Evolutionary conservation across 2,329 filamentous ascomycete genomes (phyloP), one percentile per base, ranked within the genome.

Genomic region (Cytospora leucostoma): DNA sequence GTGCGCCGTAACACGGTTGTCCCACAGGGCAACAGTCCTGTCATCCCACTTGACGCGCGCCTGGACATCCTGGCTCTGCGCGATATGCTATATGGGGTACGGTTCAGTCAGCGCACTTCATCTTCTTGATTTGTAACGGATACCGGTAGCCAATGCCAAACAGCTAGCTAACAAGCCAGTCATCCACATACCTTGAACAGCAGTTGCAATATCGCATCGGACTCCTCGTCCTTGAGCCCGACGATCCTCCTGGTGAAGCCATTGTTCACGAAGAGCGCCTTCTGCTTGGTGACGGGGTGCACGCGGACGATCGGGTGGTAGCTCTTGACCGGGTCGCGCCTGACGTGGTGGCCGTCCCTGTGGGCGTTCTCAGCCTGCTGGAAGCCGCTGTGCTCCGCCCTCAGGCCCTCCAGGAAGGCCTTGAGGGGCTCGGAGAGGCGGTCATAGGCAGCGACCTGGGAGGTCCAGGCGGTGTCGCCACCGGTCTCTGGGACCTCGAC

Each of bases 281-380:
- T 72, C 53, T 72, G 69, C 0, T 70, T 70, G 1, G 71, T 72
- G 7, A 68, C 74, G 1, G 88, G 88, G 71, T 91, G 88, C 1
- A 88, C 88, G 27, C 88, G 78, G 0, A 91, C 84, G 60, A 91
- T 74, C 0, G 89, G 89, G 70, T 92, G 89, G 52, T 87, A 80
- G 5, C 80, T 84, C 32, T 80, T 82, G 5, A 91, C 81, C 0
- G 88, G 87, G 62, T 90, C 87, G 37, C 88, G 81, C 17, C 88
- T 80, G 7, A 77, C 75, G n/a, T 71, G 73, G 33, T 73, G 71
- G 3, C 71, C 72, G 44, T 76, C 71, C 4, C 72, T 69, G 13
- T 68, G 69, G 13, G 73, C 75, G 15, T 71, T 69, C n/a, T 77
- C 74, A 0, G 74, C 75, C 63, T 77, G 75, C 0, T 73, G 73